Percentiles rank a stretch among this genome's conserved stretches.
Evolutionary conservation across 495 filamentous ascomycete genomes (phyloP).

Genomic region (Penicillium waksmanii): DNA sequence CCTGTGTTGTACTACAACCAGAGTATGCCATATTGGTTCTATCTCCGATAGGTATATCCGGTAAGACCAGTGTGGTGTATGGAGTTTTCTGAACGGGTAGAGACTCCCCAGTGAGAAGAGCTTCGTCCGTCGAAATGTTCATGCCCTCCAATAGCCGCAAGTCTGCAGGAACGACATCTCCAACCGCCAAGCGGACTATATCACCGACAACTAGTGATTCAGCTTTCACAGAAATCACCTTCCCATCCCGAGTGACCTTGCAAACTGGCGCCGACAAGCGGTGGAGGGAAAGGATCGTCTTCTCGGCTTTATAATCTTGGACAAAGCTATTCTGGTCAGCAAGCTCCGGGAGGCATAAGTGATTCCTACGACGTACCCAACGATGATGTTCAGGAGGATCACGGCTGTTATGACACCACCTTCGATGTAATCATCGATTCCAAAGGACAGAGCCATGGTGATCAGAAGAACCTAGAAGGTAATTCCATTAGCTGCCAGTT

Average conservation of each 20-base stretch:
- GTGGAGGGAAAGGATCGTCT: slow-evolving; percentile 81
- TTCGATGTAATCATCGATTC: slow-evolving; percentile 79
- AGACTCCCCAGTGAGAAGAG: slow-evolving; percentile 56
- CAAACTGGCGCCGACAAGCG: slow-evolving; percentile 80
- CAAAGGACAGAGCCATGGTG: slow-evolving; percentile 83
- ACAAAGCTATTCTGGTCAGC: slow-evolving; percentile 52
- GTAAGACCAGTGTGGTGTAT: slow-evolving; percentile 65
- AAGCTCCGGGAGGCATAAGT: not conserved
- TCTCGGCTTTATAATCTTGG: slow-evolving; percentile 84
- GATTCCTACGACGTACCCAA: slow-evolving; percentile 51
- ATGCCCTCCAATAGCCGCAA: slow-evolving; percentile 73
- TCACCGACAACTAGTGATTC: slow-evolving; percentile 82
- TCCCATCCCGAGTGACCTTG: slow-evolving; percentile 73
- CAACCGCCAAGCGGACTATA: slow-evolving; percentile 68
- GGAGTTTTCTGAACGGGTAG: slow-evolving; percentile 65
- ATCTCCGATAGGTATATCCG: slow-evolving; percentile 65
- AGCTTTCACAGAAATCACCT: slow-evolving; percentile 65
- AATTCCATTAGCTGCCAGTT: slow-evolving; percentile 10
- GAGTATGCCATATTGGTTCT: slow-evolving; percentile 71
- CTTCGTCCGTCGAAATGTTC: slow-evolving; percentile 75
- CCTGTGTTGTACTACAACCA: slow-evolving; percentile 70
- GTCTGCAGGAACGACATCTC: slow-evolving; percentile 74
- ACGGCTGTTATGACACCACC: slow-evolving; percentile 81
- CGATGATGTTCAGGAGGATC: slow-evolving; percentile 77
- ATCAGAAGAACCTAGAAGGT: slow-evolving; percentile 70